Percentiles rank a stretch among this genome's conserved stretches.
phyloP scores from a whole-genome alignment of 768 basidiomycete species.

The Lactarius evosmus region DNA sequence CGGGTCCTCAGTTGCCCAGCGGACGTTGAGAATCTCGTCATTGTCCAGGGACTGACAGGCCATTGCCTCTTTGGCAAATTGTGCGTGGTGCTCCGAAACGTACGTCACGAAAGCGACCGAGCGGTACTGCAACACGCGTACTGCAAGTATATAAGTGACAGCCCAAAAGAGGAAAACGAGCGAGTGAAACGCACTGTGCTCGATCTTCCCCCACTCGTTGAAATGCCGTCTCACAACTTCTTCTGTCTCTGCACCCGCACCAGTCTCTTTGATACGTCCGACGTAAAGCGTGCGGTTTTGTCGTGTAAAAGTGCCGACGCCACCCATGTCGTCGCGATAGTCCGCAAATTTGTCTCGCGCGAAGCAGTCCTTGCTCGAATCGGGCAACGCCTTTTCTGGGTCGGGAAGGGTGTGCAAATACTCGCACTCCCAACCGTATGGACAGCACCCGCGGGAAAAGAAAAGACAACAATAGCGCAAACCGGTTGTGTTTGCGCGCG shows the following conservation, averaged over 20 bases:
- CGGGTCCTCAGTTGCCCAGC: slow-evolving; percentile 99
- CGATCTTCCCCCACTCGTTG: slow-evolving; percentile 92
- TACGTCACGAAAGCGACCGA: slow-evolving; percentile 98
- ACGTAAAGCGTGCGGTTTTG: slow-evolving; percentile 95
- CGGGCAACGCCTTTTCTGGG: slow-evolving; percentile 63
- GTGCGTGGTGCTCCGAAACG: slow-evolving; percentile 76
- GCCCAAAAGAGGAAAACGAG: slow-evolving; percentile 4
- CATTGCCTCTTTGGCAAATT: slow-evolving; percentile 99
- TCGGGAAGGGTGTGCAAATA: slow-evolving; percentile 90
- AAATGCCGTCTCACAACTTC: slow-evolving; percentile 90
- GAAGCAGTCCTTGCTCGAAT: slow-evolving; percentile 95
- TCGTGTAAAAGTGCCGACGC: slow-evolving; percentile 93
- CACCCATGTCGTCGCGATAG: slow-evolving; percentile 99
- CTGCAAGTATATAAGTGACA: slow-evolving; percentile 42
- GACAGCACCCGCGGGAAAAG: slow-evolving; percentile 95
- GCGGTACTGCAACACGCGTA: slow-evolving; percentile 89
- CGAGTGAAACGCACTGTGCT: slow-evolving; percentile 64
- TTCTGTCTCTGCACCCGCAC: slow-evolving; percentile 84
- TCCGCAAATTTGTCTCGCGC: slow-evolving; percentile 95
- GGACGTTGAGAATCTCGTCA: slow-evolving; percentile 96
- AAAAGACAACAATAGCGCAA: slow-evolving; percentile 94
- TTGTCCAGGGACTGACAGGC: slow-evolving; percentile 96
- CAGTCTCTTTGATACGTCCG: slow-evolving; percentile 90
- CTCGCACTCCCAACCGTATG: slow-evolving; percentile 97
- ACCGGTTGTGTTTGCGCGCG: slow-evolving; percentile 90